These are phyloP conservation scores for Ustilago loliicola DNA, from an alignment of 1,284 basidiomycete species.

Conservation along the genomic window DNA sequence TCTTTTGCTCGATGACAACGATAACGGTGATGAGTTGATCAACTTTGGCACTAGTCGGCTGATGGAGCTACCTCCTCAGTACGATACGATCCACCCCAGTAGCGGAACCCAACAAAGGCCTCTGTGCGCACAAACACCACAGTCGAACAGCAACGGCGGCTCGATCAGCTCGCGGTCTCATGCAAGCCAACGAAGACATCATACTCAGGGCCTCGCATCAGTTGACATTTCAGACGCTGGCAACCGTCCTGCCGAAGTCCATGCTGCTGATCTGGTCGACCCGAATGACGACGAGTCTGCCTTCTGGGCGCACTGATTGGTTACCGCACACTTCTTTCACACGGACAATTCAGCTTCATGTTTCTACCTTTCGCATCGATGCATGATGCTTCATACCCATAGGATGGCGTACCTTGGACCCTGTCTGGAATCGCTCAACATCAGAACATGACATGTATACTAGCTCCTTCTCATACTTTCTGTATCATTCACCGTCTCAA, in stretches of 20 bases:
- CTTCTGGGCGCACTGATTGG: slow-evolving; percentile 40
- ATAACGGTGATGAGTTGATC: slow-evolving; percentile 50
- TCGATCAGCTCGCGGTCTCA: slow-evolving; percentile 11
- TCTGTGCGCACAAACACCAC: not conserved
- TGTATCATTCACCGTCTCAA: slow-evolving; percentile 9
- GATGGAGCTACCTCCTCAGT: slow-evolving; percentile 62
- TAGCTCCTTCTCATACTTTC: slow-evolving; percentile 2
- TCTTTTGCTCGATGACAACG: slow-evolving; percentile 57
- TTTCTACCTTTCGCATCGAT: not conserved
- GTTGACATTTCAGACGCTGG: slow-evolving; percentile 39
- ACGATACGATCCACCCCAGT: slow-evolving; percentile 50
- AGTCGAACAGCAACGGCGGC: not conserved
- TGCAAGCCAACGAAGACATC: slow-evolving; percentile 8
- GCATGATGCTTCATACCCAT: slow-evolving; percentile 9
- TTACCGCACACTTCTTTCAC: not conserved
- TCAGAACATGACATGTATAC: slow-evolving; percentile 4
- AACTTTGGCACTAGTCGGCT: slow-evolving; percentile 23
- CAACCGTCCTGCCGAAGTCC: slow-evolving; percentile 28
- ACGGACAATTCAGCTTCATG: not conserved
- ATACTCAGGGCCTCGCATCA: slow-evolving; percentile 25
- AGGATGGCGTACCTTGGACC: not conserved
- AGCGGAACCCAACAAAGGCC: slow-evolving; percentile 18
- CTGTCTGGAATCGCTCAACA: not conserved
- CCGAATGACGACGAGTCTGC: slow-evolving; percentile 48
- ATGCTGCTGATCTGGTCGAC: slow-evolving; percentile 47